These are phyloP conservation scores for Lactarius trivialis DNA, from an alignment of 768 basidiomycete species.

Conservation along the genomic window DNA sequence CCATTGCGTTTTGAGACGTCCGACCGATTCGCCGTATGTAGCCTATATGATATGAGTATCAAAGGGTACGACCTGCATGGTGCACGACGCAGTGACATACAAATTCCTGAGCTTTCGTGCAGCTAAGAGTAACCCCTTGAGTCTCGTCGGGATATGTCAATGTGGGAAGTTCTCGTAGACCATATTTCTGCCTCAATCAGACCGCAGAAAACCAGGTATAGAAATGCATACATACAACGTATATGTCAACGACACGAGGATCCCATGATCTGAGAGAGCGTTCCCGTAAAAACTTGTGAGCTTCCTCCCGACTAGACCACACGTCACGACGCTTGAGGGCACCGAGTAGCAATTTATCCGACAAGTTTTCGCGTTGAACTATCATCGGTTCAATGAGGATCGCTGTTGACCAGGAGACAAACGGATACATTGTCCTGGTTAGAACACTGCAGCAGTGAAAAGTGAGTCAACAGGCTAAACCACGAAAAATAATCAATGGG, in stretches of 20 bases:
- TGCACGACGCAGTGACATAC: constrained; percentile 10
- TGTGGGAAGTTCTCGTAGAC: constrained; percentile 40
- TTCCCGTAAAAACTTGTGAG: constrained; percentile 36
- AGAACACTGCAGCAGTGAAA: constrained; percentile 32
- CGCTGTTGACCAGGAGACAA: constrained; percentile 34
- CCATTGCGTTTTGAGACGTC: neutral
- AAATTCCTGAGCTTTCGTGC: constrained; percentile 41
- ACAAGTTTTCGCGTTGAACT: constrained; percentile 23
- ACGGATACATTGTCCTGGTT: constrained; percentile 37
- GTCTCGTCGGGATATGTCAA: constrained; percentile 37
- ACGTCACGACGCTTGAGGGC: constrained; percentile 40
- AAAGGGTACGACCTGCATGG: neutral
- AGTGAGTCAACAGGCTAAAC: neutral
- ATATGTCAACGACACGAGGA: constrained; percentile 39
- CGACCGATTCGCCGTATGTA: constrained; percentile 9
- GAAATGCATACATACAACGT: constrained; percentile 32
- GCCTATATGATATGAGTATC: neutral
- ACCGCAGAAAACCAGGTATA: neutral
- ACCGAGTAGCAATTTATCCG: constrained; percentile 26
- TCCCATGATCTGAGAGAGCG: constrained; percentile 45
- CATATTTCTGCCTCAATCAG: constrained; percentile 31
- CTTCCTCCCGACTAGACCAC: constrained; percentile 48
- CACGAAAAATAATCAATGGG: neutral
- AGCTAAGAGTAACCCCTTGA: constrained; percentile 44
- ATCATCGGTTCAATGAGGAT: constrained; percentile 46